Conservation (phyloP, 148 eudicot species). For the Heliosperma pusillum region DNA sequence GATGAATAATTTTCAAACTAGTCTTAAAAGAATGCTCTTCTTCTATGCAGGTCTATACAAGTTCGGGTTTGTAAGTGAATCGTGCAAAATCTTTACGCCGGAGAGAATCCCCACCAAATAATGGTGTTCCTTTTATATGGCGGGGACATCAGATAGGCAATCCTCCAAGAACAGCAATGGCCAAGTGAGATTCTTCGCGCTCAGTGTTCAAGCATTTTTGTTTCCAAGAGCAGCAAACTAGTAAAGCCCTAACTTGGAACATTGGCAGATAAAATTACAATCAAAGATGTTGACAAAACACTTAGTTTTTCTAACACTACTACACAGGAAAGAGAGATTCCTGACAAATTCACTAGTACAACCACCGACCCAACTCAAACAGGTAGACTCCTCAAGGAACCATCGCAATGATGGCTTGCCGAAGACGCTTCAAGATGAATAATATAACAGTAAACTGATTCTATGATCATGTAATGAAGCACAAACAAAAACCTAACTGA, state of each 20-base stretch:
- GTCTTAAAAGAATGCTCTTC: too few relatives aligned
- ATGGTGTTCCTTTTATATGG: too few relatives aligned
- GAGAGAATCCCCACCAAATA: too few relatives aligned
- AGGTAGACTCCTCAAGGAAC: background rate
- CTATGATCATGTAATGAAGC: background rate
- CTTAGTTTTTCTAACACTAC: background rate
- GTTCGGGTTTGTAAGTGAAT: too few relatives aligned
- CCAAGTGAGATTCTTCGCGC: too few relatives aligned
- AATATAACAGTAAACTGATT: background rate
- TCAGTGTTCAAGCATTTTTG: too few relatives aligned
- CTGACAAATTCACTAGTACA: background rate
- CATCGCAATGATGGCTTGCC: background rate
- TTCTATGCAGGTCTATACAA: too few relatives aligned
- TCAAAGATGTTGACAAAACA: background rate
- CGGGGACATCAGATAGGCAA: too few relatives aligned
- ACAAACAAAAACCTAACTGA: background rate
- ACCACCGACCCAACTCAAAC: background rate
- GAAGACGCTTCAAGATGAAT: background rate
- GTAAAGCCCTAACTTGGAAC: background rate
- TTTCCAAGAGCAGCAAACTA: background rate
- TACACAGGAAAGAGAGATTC: background rate
- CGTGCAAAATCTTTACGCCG: too few relatives aligned
- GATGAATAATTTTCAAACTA: too few relatives aligned
- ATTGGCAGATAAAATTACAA: background rate
- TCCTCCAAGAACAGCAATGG: too few relatives aligned